Conservation (phyloP, 176 grass and related monocot species). For the Elaeis guineensis region DNA sequence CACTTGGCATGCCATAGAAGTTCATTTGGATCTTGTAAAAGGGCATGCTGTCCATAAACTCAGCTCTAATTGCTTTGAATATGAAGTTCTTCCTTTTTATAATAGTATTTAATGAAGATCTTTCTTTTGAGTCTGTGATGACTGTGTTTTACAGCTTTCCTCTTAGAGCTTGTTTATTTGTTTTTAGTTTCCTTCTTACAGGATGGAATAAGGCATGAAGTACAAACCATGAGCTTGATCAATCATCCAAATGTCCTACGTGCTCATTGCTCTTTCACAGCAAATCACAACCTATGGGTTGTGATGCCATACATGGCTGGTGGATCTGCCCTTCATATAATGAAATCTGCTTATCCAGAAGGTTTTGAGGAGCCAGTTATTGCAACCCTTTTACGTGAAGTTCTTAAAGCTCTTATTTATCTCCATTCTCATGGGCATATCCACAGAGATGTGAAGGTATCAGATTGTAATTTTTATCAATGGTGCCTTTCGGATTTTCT, state of each 20-base stretch:
- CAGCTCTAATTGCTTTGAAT: too few relatives aligned
- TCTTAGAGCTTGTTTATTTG: not conserved
- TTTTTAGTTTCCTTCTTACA: slow-evolving; percentile 19
- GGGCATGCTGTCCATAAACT: too few relatives aligned
- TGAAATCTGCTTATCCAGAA: slow-evolving; percentile 89
- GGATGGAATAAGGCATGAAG: slow-evolving; percentile 94
- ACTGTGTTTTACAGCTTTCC: too few relatives aligned
- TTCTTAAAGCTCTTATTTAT: slow-evolving; percentile 93
- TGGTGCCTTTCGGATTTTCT: too few relatives aligned
- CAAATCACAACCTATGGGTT: slow-evolving; percentile 75
- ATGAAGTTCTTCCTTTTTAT: too few relatives aligned
- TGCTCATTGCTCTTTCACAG: slow-evolving; percentile 76
- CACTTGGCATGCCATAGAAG: too few relatives aligned
- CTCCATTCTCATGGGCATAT: slow-evolving; percentile 58
- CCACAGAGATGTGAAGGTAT: slow-evolving; percentile 52
- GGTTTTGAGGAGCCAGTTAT: slow-evolving; percentile 96
- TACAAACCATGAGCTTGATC: slow-evolving; percentile 90
- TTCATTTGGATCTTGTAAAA: too few relatives aligned
- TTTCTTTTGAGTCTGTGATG: too few relatives aligned
- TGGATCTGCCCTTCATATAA: slow-evolving; percentile 88
- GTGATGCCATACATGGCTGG: slow-evolving; percentile 95
- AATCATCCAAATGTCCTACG: slow-evolving; percentile 83
- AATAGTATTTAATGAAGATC: too few relatives aligned
- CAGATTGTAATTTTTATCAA: not conserved
- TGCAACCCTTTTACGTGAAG: slow-evolving; percentile 73